Evolutionary conservation across 2,329 filamentous ascomycete species (phyloP).

Genomic region (Colletotrichum sp.): DNA sequence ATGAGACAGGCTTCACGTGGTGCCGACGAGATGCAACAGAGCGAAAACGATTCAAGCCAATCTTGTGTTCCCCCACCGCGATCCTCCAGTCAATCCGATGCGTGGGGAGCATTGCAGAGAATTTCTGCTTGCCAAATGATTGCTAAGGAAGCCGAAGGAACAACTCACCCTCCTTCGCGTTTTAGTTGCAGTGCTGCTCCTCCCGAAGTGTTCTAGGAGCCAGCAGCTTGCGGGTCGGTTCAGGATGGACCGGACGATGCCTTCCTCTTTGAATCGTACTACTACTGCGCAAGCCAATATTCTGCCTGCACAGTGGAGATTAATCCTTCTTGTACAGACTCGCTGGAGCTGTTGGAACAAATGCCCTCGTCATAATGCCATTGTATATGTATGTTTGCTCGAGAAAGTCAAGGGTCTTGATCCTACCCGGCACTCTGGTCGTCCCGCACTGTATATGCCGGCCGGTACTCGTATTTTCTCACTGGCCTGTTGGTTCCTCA

Average conservation of each 20-base stretch:
- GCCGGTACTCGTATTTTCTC: neutral
- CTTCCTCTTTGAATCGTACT: neutral
- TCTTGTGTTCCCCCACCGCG: neutral
- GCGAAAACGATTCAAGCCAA: neutral
- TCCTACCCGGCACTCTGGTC: neutral
- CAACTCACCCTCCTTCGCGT: neutral
- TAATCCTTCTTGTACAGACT: neutral
- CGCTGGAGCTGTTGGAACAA: neutral
- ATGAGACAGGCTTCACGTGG: neutral
- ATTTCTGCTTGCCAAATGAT: neutral
- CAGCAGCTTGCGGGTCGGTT: neutral
- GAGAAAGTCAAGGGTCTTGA: neutral
- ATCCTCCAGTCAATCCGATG: neutral
- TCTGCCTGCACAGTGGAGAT: neutral
- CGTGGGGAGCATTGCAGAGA: neutral
- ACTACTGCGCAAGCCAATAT: neutral
- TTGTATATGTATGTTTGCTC: neutral
- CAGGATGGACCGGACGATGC: neutral
- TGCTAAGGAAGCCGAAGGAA: neutral
- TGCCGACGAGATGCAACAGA: neutral
- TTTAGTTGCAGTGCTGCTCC: neutral
- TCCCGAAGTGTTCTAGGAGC: neutral
- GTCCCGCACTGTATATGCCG: neutral
- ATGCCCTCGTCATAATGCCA: neutral
- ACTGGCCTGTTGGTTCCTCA: neutral